These are phyloP conservation scores for Eremochloa ophiuroides DNA, from an alignment of 176 grass and related monocot species.

Conservation along the genomic window DNA sequence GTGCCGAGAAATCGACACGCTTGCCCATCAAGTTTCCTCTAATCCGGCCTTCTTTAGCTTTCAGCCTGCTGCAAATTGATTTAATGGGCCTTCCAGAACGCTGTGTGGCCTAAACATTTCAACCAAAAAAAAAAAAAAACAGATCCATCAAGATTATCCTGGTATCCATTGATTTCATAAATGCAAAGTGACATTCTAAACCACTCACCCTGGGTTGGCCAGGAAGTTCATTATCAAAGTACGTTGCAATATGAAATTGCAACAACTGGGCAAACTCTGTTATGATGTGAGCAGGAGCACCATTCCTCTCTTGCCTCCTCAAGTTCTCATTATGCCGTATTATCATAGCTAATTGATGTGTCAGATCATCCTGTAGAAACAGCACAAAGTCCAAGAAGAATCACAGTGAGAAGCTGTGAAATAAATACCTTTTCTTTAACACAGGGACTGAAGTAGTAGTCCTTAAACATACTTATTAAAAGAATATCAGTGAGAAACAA, in stretches of 20 bases:
- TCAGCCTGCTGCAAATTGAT: constrained; percentile 95
- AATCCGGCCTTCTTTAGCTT: constrained; percentile 98
- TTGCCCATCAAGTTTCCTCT: constrained; percentile 99
- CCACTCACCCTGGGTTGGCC: constrained; percentile 76
- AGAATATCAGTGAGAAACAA: background rate
- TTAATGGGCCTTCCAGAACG: constrained; percentile 96
- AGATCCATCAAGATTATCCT: background rate
- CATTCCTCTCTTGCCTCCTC: constrained; percentile 93
- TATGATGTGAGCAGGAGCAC: constrained; percentile 97
- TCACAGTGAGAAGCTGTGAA: background rate
- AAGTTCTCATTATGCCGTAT: constrained; percentile 98
- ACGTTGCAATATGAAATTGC: constrained; percentile 97
- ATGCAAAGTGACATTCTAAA: background rate
- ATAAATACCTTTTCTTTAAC: background rate
- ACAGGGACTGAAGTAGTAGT: background rate
- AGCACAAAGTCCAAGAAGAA: background rate
- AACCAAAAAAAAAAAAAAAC: constrained; percentile 5
- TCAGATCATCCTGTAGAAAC: constrained; percentile 84
- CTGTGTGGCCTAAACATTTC: constrained; percentile 72
- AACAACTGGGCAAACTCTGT: constrained; percentile 95
- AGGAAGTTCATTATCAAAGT: constrained; percentile 98
- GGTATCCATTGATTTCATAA: constrained; percentile 1
- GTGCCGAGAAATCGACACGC: constrained; percentile 96
- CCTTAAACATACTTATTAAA: background rate
- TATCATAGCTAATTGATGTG: constrained; percentile 97